Evolutionary conservation across 768 basidiomycete genomes (phyloP), one percentile per base, ranked within the genome.

Genomic region (Fibroporia radiculosa): DNA sequence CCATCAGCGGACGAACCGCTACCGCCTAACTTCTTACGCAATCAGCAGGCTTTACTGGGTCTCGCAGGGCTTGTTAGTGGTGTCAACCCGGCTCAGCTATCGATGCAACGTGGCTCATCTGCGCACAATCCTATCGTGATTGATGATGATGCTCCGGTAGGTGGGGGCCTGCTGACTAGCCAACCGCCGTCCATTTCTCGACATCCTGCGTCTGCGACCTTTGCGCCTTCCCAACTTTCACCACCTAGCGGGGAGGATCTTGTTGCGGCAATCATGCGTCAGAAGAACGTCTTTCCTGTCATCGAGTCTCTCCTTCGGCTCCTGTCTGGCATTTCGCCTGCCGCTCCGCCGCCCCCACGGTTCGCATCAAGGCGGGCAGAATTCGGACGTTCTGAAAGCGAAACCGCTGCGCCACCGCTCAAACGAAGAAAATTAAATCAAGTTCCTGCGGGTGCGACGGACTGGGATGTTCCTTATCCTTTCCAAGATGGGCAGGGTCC

Each of bases 381-480:
- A 23, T 19, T 49, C 44, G 20, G 48, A 31, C 47, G 34, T 11
- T 32, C 50, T 16, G 33, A 43, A 1, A 42, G 32, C 16, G 22
- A 39, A 7, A 44, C 58, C n/a, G 50, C 36, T 24, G 49, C 48
- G 6, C 57, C 69, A 6, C 55, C 69, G 5, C 37, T 54, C 16
- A 88, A 85, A 62, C 78, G 75, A 48, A 73, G 84, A 23, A 84
- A 75, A 52, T 65, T 88, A 12, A 70, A 68, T 45, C 64, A 67
- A 7, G 84, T 90, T 12, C 87, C 87, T 26, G 87, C 87, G 18
- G 87, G 87, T 10, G 87, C 87, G 1, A 71, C 61, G 1, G 84
- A 88, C 56, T 90, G 87, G 87, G 84, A 88, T 52, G 75, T 89
- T 0, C 87, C 87, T 0, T 89, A 80, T 59, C 87, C 87, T 5